Evolutionary conservation across 2,329 filamentous ascomycete genomes (phyloP).

Genomic region (Colletotrichum acutatum): DNA sequence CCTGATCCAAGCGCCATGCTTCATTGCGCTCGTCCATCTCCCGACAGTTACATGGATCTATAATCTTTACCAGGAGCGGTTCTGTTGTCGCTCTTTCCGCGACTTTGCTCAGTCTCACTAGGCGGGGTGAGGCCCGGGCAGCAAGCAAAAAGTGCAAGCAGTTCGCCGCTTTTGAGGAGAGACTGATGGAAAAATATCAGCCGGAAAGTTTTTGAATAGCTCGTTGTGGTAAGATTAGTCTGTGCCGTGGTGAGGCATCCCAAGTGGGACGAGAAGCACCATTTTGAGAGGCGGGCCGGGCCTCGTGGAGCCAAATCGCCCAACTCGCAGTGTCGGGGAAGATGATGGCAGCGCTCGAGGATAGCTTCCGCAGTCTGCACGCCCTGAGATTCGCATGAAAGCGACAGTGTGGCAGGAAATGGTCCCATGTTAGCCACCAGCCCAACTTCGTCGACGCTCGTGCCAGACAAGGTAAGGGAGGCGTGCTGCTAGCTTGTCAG

Average conservation of each 20-base stretch:
- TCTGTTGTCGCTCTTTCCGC: neutral
- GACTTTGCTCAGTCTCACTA: neutral
- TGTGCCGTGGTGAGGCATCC: neutral
- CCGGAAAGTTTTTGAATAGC: neutral
- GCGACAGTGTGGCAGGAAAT: neutral
- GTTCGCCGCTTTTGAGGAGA: neutral
- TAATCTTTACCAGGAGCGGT: neutral
- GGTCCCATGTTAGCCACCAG: neutral
- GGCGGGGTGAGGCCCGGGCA: neutral
- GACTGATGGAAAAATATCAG: neutral
- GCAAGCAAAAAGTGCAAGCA: neutral
- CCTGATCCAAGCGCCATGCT: neutral
- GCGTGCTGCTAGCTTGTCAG: neutral
- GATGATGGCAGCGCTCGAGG: neutral
- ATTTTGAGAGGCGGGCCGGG: slow-evolving; percentile 7
- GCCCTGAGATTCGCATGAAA: neutral
- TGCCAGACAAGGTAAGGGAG: neutral
- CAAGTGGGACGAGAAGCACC: neutral
- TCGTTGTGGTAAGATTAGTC: neutral
- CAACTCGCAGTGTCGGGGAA: neutral
- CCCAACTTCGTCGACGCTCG: neutral
- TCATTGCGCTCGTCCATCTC: neutral
- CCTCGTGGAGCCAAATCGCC: slow-evolving; percentile 19
- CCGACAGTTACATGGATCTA: neutral
- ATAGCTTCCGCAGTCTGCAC: neutral